Conservation (phyloP, 73 alveolate genomes). For the Blepharisma japonicum region DNA sequence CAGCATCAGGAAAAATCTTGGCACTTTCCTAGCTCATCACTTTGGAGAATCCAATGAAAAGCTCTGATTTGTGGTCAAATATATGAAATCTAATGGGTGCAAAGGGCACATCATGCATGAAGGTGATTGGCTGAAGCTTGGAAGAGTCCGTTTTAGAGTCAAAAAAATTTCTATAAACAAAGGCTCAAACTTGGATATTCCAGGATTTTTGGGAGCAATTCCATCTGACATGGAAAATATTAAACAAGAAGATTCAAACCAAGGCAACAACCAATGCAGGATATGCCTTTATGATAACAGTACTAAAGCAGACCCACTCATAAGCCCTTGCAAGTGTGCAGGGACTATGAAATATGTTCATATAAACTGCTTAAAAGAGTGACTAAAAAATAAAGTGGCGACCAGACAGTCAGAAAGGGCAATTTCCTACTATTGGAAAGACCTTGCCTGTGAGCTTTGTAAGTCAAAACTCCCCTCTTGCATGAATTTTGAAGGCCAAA, state of each 20-base stretch:
- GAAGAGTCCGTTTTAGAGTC: not conserved
- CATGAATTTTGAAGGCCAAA: constrained; percentile 27
- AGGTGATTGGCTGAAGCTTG: not conserved
- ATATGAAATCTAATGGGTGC: not conserved
- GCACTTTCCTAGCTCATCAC: too few species aligned
- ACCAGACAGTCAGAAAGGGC: not conserved
- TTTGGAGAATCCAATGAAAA: not conserved
- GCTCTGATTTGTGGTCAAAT: not conserved
- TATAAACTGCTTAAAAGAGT: constrained; percentile 69
- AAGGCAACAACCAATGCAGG: not conserved
- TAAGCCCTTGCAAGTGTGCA: constrained; percentile 78
- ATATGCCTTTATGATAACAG: not conserved
- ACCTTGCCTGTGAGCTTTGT: constrained; percentile 62
- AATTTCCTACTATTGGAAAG: constrained; percentile 38
- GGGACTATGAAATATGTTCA: constrained; percentile 80
- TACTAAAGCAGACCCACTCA: constrained; percentile 54
- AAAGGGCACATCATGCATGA: not conserved
- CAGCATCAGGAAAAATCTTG: too few species aligned
- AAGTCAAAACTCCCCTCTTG: constrained; percentile 46
- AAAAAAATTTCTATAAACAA: not conserved
- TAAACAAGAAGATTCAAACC: not conserved
- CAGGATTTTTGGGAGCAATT: not conserved
- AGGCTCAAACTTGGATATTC: not conserved
- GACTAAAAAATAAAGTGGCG: constrained; percentile 68
- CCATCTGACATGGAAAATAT: not conserved